These are phyloP conservation scores for Phlebiopsis flavidoalba DNA, from an alignment of 768 basidiomycete genomes.

Conservation along the genomic window DNA sequence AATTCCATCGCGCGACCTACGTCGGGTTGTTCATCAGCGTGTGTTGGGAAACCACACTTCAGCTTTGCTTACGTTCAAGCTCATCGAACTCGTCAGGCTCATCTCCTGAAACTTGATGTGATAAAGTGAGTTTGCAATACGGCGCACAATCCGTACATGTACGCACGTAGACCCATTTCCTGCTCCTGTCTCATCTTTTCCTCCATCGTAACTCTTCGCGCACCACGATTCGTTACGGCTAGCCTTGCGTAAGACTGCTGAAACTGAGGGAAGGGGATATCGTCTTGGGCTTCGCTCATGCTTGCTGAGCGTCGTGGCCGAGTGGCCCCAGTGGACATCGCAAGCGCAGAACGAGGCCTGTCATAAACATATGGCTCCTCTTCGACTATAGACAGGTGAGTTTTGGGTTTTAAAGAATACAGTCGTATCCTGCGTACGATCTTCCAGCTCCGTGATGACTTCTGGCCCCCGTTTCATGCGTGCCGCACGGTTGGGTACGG, in stretches of 20 bases:
- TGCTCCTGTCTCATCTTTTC: slow-evolving; percentile 36
- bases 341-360: slow-evolving; percentile 25
- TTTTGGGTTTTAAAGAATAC: neutral
- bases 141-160: neutral
- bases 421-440: slow-evolving; percentile 2
- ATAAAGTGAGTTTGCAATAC: neutral
- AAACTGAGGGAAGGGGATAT: slow-evolving; percentile 7
- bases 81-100: slow-evolving; percentile 28
- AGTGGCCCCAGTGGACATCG: slow-evolving; percentile 34
- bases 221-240: slow-evolving; percentile 21
- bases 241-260: slow-evolving; percentile 40
- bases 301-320: slow-evolving; percentile 74
- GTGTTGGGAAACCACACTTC: neutral
- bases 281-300: slow-evolving; percentile 46
- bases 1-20: slow-evolving; percentile 20
- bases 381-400: slow-evolving; percentile 5
- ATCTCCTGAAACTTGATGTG: slow-evolving; percentile 15
- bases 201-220: slow-evolving; percentile 38
- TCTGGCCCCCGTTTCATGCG: slow-evolving; percentile 8
- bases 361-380: slow-evolving; percentile 6
- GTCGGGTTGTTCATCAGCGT: neutral
- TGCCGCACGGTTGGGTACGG: slow-evolving; percentile 3
- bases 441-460: slow-evolving; percentile 9
- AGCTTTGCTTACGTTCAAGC: slow-evolving; percentile 33
- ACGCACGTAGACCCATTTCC: slow-evolving; percentile 34